These are phyloP conservation scores for Favolaschia claudopus DNA, from an alignment of 768 basidiomycete genomes.

Conservation along the genomic window DNA sequence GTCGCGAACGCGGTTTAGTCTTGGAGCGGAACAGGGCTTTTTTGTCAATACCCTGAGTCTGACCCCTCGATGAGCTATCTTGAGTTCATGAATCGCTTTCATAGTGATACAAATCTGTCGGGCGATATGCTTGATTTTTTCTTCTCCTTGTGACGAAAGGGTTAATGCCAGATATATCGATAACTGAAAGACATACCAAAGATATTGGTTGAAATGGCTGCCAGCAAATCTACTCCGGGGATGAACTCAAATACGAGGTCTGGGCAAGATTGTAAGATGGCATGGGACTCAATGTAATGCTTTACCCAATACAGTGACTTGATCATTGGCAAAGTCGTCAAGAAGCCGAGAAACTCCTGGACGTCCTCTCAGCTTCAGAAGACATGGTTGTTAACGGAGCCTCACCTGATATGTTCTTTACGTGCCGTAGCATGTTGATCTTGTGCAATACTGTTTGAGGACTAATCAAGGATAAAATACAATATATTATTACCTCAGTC, in stretches of 20 bases:
- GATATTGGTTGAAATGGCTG: too few species aligned
- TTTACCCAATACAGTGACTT: too few species aligned
- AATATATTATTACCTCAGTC: not conserved
- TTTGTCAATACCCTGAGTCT: not conserved
- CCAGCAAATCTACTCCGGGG: not conserved
- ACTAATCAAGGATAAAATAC: not conserved
- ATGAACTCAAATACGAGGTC: not conserved
- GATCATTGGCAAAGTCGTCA: not conserved
- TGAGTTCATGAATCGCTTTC: not conserved
- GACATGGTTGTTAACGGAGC: too few species aligned
- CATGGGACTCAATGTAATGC: too few species aligned
- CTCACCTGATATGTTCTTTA: too few species aligned
- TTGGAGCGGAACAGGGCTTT: not conserved
- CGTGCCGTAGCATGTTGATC: too few species aligned
- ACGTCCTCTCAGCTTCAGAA: not conserved
- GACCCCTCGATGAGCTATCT: not conserved
- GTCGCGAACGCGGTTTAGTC: too few species aligned
- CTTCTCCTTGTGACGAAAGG: not conserved
- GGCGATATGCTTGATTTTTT: not conserved
- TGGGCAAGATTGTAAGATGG: not conserved
- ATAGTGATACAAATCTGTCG: slow-evolving; percentile 1
- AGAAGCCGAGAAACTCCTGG: not conserved
- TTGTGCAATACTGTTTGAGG: not conserved
- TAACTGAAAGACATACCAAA: not conserved
- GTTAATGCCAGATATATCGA: not conserved